phyloP scores from a whole-genome alignment of 306 rosid species.

The Ormosia semicastrata region DNA sequence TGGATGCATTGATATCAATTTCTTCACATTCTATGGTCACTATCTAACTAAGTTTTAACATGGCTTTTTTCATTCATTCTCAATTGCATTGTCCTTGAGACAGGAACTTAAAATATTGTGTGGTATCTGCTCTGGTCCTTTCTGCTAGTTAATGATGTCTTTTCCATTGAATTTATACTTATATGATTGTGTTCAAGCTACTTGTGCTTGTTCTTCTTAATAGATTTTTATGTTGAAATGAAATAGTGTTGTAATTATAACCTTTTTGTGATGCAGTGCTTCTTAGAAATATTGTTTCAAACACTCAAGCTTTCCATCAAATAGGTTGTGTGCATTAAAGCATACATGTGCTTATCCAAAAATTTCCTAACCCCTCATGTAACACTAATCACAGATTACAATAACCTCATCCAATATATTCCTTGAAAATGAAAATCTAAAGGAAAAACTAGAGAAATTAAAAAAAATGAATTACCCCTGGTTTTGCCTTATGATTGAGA shows the following conservation, averaged over 20 bases:
- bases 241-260: not conserved
- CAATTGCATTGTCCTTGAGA: not conserved
- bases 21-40: not conserved
- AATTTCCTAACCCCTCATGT: no score
- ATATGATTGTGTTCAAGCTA: not conserved
- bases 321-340: no score
- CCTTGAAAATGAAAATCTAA: no score
- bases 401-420: no score
- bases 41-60: not conserved
- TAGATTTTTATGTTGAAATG: not conserved
- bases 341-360: no score
- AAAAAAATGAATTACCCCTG: no score
- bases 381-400: no score
- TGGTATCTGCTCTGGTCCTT: not conserved
- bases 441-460: no score
- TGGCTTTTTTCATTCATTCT: not conserved
- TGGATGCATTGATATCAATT: not conserved
- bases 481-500: no score
- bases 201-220: not conserved
- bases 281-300: no score
- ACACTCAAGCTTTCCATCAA: no score
- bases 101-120: not conserved
- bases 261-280: not conserved
- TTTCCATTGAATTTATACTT: not conserved
- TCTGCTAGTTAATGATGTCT: not conserved